These are phyloP conservation scores for Xylariales sp. DNA, from an alignment of 2,329 filamentous ascomycete genomes.

Conservation along the genomic window DNA sequence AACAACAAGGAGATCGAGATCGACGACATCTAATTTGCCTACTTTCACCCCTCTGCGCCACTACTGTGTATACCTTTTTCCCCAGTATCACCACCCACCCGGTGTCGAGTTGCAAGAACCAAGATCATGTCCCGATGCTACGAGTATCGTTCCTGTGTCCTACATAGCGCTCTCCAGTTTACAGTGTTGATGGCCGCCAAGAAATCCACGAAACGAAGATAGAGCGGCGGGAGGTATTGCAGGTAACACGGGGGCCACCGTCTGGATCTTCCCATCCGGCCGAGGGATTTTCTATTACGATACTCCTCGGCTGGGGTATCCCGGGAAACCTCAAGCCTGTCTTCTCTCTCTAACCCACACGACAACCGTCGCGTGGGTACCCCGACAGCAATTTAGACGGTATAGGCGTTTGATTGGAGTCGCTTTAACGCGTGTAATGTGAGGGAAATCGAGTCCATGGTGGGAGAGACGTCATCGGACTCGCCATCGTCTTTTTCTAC, in stretches of 20 bases:
- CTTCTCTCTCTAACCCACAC: conserved; percentile 63
- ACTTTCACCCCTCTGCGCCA: conserved; percentile 26
- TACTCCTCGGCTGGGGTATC: conserved; percentile 1
- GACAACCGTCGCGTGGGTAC: conserved; percentile 46
- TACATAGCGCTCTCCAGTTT: neutral
- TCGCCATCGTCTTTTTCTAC: conserved; percentile 24
- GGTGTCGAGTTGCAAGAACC: neutral
- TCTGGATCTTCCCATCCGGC: conserved; percentile 18
- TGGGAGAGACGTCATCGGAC: conserved; percentile 71
- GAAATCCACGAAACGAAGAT: neutral
- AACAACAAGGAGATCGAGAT: conserved; percentile 83
- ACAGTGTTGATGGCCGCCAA: neutral
- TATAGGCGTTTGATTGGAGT: conserved; percentile 32
- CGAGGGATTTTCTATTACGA: neutral
- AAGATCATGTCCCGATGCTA: neutral
- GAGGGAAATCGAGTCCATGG: conserved; percentile 55
- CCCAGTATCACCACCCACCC: conserved; percentile 10
- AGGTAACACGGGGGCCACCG: conserved; percentile 13
- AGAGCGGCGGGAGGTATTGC: conserved; percentile 11
- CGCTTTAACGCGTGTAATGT: conserved; percentile 31
- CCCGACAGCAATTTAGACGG: conserved; percentile 60
- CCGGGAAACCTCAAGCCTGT: conserved; percentile 60
- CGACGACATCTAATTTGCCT: conserved; percentile 82
- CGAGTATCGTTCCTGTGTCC: neutral
- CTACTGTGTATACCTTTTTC: conserved; percentile 14